These are phyloP conservation scores for Erodium texanum DNA, from an alignment of 441 rosid genomes.

Conservation along the genomic window DNA sequence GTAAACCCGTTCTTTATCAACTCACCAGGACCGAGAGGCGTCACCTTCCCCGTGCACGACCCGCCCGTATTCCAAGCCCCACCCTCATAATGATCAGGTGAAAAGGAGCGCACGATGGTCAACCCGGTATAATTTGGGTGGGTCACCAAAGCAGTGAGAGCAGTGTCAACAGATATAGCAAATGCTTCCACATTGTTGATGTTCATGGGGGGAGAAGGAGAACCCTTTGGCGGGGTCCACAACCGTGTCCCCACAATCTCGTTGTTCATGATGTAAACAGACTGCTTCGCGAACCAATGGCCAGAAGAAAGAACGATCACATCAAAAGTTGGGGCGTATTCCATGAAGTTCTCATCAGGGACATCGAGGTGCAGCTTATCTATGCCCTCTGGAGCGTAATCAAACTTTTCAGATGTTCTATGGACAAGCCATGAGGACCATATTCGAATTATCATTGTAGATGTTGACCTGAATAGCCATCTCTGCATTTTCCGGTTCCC, in stretches of 20 bases:
- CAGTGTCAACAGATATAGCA: conserved; percentile 74
- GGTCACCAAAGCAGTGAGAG: conserved; percentile 45
- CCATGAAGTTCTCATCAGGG: conserved; percentile 67
- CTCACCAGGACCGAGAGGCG: conserved; percentile 48
- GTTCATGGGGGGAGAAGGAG: conserved; percentile 41
- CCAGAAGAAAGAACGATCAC: conserved; percentile 84
- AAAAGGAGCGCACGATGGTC: conserved; percentile 69
- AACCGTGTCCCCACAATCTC: conserved; percentile 85
- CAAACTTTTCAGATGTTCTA: conserved; percentile 43
- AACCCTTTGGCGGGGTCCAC: conserved; percentile 69
- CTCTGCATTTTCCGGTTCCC: conserved; percentile 85
- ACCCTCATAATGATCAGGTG: conserved; percentile 97
- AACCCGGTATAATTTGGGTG: conserved; percentile 77
- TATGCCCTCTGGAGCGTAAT: conserved; percentile 63
- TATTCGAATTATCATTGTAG: conserved; percentile 64
- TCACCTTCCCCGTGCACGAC: conserved; percentile 80
- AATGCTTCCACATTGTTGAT: conserved; percentile 73
- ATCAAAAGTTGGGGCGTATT: conserved; percentile 51
- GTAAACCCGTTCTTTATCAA: conserved; percentile 73
- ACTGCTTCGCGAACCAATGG: conserved; percentile 96
- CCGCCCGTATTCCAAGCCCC: conserved; percentile 98
- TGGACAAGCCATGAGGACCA: conserved; percentile 98
- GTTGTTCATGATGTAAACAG: conserved; percentile 64
- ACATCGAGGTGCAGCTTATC: conserved; percentile 73
- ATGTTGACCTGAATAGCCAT: conserved; percentile 60